Evolutionary conservation across 192 early-diverging fungal species (phyloP).

Genomic region (Backusella sp.): DNA sequence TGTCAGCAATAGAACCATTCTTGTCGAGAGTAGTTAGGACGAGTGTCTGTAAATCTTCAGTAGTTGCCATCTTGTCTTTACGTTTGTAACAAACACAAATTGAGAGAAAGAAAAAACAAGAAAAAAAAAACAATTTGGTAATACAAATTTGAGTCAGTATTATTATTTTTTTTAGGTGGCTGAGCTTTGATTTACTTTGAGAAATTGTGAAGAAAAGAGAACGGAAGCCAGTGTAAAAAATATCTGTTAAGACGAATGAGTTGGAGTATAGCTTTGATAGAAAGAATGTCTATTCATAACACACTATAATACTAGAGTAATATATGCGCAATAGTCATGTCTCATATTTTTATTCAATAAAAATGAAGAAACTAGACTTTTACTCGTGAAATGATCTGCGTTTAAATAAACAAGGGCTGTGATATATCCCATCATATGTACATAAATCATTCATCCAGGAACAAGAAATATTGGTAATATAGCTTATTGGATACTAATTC

Average conservation of each 20-base stretch:
- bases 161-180: constrained; percentile 8
- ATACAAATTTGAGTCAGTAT: constrained; percentile 8
- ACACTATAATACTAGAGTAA: not conserved
- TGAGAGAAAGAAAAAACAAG: not conserved
- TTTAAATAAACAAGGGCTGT: not conserved
- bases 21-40: constrained; percentile 70
- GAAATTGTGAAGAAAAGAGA: not conserved
- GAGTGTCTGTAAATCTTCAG: constrained; percentile 48
- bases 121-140: not conserved
- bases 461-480: not conserved
- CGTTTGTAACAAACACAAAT: not conserved
- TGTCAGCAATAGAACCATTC: constrained; percentile 68
- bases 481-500: not conserved
- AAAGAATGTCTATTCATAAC: not conserved
- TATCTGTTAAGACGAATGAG: not conserved
- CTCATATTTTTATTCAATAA: not conserved
- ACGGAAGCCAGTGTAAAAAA: not conserved
- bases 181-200: not conserved
- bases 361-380: not conserved
- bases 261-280: not conserved
- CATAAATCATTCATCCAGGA: not conserved
- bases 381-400: no score
- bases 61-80: constrained; percentile 17
- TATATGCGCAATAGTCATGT: not conserved
- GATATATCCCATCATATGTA: not conserved